These are phyloP conservation scores for Rhodocollybia butyracea DNA, from an alignment of 768 basidiomycete species.

Conservation along the genomic window DNA sequence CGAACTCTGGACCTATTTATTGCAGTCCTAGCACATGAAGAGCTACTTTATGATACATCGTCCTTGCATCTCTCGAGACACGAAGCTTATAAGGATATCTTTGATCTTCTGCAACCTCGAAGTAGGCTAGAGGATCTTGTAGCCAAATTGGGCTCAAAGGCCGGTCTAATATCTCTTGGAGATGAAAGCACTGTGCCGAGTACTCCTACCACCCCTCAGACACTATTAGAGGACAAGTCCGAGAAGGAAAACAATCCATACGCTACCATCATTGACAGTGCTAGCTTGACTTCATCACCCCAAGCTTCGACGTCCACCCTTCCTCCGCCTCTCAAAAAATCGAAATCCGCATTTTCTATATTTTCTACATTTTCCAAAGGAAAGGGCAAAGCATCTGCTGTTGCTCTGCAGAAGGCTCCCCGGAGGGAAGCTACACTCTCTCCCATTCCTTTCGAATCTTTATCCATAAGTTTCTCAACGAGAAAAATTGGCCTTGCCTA, in stretches of 20 bases:
- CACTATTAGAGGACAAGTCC: not conserved
- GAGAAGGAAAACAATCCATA: not conserved
- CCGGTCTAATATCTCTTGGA: slow-evolving; percentile 17
- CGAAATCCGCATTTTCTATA: not conserved
- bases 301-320: not conserved
- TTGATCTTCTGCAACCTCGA: slow-evolving; percentile 73
- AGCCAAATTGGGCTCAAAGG: slow-evolving; percentile 35
- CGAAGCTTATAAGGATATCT: slow-evolving; percentile 76
- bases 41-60: slow-evolving; percentile 71
- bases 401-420: not conserved
- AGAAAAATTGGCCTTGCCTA: slow-evolving; percentile 38
- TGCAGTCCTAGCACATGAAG: slow-evolving; percentile 74
- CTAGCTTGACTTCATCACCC: not conserved
- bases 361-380: slow-evolving; percentile 1
- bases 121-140: slow-evolving; percentile 77
- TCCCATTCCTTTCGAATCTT: slow-evolving; percentile 34
- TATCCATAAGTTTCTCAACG: slow-evolving; percentile 40
- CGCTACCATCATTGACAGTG: not conserved
- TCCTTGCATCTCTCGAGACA: slow-evolving; percentile 73
- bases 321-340: not conserved
- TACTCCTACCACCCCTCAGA: not conserved
- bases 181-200: not conserved
- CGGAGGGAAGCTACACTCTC: not conserved
- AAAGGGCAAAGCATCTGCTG: not conserved
- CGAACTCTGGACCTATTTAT: slow-evolving; percentile 75